phyloP scores from a whole-genome alignment of 2,329 filamentous ascomycete genomes.

The Ceratocystiopsis minuta region DNA sequence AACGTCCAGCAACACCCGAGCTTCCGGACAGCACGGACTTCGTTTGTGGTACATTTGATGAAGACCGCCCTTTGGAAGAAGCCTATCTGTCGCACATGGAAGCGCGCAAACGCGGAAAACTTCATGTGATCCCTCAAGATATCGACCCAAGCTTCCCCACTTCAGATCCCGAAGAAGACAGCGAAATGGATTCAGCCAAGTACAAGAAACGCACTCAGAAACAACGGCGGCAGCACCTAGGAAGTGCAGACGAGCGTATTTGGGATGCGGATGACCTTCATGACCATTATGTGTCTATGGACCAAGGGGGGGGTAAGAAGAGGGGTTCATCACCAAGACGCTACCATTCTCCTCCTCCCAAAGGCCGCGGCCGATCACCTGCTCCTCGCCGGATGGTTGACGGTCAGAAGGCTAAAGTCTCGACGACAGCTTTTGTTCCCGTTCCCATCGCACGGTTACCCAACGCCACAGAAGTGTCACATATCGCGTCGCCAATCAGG shows the following conservation, averaged over 20 bases:
- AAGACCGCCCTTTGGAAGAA: constrained; percentile 85
- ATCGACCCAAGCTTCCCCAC: constrained; percentile 96
- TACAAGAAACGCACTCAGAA: constrained; percentile 3
- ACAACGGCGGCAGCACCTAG: constrained; percentile 19
- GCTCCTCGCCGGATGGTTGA: constrained; percentile 43
- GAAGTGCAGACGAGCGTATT: constrained; percentile 44
- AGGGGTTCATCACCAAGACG: constrained; percentile 41
- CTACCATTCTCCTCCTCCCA: constrained; percentile 35
- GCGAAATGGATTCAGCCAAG: constrained; percentile 43
- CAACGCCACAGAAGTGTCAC: no score
- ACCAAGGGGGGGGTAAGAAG: constrained; percentile 31
- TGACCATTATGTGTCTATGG: constrained; percentile 37
- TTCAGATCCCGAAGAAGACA: constrained; percentile 76
- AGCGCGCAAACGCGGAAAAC: constrained; percentile 63
- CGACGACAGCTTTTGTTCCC: no score
- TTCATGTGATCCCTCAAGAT: constrained; percentile 76
- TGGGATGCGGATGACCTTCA: constrained; percentile 52
- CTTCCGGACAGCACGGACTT: constrained; percentile 96
- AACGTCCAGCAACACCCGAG: constrained; percentile 56
- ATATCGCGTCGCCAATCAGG: no score
- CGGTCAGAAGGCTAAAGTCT: constrained; percentile 18
- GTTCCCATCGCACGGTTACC: no score
- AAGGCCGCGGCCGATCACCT: constrained; percentile 34
- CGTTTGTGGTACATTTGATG: constrained; percentile 93
- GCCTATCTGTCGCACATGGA: constrained; percentile 78